These are phyloP conservation scores for Corynascus novoguineensis DNA, from an alignment of 495 filamentous ascomycete genomes.

Conservation along the genomic window DNA sequence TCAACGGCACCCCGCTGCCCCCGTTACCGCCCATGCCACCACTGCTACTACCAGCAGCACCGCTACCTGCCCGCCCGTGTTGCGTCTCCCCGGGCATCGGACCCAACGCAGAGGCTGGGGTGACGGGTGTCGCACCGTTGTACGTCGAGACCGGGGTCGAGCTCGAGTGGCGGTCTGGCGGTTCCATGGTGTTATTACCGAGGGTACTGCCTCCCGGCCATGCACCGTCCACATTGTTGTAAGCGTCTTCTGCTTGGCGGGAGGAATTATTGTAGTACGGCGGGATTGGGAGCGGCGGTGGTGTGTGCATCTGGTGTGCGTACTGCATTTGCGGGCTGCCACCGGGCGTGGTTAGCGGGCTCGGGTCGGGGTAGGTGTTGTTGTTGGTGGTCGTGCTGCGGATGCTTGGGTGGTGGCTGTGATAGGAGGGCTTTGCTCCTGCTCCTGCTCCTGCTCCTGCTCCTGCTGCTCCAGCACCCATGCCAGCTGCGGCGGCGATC, in stretches of 20 bases:
- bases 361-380: slow-evolving; percentile 10
- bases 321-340: not conserved
- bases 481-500: not conserved
- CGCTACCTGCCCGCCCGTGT: too few species aligned
- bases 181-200: not conserved
- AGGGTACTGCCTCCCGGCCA: not conserved
- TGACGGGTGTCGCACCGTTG: slow-evolving; percentile 8
- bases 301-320: not conserved
- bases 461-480: slow-evolving; percentile 2
- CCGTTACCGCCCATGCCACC: not conserved
- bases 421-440: slow-evolving; percentile 7
- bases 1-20: slow-evolving; percentile 12
- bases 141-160: slow-evolving; percentile 14
- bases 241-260: not conserved
- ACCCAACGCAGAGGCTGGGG: slow-evolving; percentile 10
- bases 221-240: not conserved
- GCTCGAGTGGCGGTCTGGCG: not conserved
- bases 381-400: not conserved
- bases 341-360: slow-evolving; percentile 7
- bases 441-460: slow-evolving; percentile 15
- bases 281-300: not conserved
- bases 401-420: slow-evolving; percentile 1
- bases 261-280: slow-evolving; percentile 9
- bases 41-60: too few species aligned
- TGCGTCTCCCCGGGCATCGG: slow-evolving; percentile 6